A percentile compares a stretch with the other conserved stretches of the same genome.
Evolutionary conservation across 805 yeast species (phyloP).

Genomic region (Komagataella populi): DNA sequence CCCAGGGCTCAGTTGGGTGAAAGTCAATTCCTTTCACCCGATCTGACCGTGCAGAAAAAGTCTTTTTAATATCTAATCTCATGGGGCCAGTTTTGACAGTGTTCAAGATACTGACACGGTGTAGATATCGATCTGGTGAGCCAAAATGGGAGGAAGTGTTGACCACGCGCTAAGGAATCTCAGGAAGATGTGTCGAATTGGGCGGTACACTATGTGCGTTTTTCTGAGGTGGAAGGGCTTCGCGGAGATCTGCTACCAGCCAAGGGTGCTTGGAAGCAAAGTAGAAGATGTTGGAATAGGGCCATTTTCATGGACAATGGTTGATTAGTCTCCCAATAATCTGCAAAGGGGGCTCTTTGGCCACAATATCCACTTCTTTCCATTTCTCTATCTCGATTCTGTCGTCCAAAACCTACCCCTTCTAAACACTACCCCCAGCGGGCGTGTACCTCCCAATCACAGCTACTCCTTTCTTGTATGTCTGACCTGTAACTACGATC

Average conservation of each 20-base stretch:
- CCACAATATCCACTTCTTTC: neutral
- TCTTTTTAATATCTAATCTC: conserved; percentile 36
- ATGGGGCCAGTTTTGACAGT: conserved; percentile 11
- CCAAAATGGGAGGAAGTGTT: neutral
- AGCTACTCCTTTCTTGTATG: neutral
- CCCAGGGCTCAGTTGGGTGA: conserved; percentile 98
- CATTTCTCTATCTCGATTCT: neutral
- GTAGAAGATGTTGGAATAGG: neutral
- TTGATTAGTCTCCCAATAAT: too few relatives aligned
- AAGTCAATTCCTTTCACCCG: conserved; percentile 96
- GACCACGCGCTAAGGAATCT: neutral
- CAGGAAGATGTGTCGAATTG: neutral
- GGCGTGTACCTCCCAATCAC: neutral
- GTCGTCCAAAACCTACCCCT: neutral
- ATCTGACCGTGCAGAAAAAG: conserved; percentile 59
- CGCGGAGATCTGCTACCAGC: neutral
- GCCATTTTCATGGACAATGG: too few relatives aligned
- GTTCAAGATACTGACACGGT: neutral
- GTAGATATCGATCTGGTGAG: neutral
- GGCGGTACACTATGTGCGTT: neutral
- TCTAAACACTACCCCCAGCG: neutral
- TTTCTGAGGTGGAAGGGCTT: neutral
- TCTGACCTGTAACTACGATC: neutral
- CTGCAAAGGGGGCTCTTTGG: neutral
- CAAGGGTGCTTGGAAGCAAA: neutral